Conservation (phyloP, 441 rosid species). For the Erodium trifolium region DNA sequence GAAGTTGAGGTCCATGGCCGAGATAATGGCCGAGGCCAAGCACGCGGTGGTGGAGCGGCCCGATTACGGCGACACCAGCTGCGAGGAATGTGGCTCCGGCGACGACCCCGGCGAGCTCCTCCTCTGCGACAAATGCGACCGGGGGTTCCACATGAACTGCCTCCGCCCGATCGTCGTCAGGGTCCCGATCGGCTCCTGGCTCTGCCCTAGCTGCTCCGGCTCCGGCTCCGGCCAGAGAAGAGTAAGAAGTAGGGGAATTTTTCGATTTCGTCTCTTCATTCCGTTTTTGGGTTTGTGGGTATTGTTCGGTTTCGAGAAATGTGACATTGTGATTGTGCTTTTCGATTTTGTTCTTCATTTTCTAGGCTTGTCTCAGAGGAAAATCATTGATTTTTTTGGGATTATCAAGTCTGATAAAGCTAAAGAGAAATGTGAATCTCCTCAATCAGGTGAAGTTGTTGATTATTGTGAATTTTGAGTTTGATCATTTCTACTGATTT, state of each 20-base stretch:
- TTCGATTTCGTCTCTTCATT: not conserved
- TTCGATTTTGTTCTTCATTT: not conserved
- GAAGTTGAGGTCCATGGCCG: slow-evolving; percentile 46
- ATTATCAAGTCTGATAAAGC: slow-evolving; percentile 40
- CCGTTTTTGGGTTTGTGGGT: not conserved
- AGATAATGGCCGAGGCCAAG: slow-evolving; percentile 44
- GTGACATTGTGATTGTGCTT: slow-evolving; percentile 19
- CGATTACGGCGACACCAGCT: slow-evolving; percentile 41
- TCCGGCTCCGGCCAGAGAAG: slow-evolving; percentile 45
- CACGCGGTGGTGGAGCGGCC: slow-evolving; percentile 30
- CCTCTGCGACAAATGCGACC: slow-evolving; percentile 74
- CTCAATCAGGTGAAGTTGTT: slow-evolving; percentile 41
- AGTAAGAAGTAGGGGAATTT: slow-evolving; percentile 63
- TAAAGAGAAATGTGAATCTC: slow-evolving; percentile 26
- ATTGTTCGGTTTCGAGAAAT: slow-evolving; percentile 4
- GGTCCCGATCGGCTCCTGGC: slow-evolving; percentile 79
- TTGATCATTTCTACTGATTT: not conserved
- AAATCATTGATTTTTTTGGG: slow-evolving; percentile 69
- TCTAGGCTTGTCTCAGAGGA: slow-evolving; percentile 73
- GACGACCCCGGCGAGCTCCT: slow-evolving; percentile 60
- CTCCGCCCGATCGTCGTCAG: slow-evolving; percentile 72
- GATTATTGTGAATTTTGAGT: not conserved
- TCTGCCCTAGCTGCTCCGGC: slow-evolving; percentile 45
- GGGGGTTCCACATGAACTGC: slow-evolving; percentile 80
- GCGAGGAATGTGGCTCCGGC: slow-evolving; percentile 72